phyloP scores from a whole-genome alignment of 2,329 filamentous ascomycete species.

The Penicillium griseofulvum region DNA sequence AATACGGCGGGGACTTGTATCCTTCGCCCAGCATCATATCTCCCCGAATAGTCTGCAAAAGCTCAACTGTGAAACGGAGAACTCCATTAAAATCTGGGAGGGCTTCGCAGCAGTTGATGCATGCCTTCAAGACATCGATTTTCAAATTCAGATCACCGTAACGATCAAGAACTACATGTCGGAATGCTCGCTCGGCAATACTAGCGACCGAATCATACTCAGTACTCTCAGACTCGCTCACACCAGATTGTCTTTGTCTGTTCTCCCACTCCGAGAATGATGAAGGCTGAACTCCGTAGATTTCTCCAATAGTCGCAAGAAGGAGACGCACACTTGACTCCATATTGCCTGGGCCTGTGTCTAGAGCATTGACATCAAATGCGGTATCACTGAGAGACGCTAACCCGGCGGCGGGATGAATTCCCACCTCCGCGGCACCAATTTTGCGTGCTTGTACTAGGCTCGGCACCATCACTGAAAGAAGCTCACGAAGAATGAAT shows the following conservation, averaged over 20 bases:
- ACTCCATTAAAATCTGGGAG: conserved; percentile 88
- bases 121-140: conserved; percentile 80
- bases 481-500: conserved; percentile 80
- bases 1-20: conserved; percentile 66
- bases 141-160: conserved; percentile 82
- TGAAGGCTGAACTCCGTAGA: conserved; percentile 42
- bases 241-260: conserved; percentile 20
- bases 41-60: conserved; percentile 73
- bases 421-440: conserved; percentile 91
- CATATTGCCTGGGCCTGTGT: conserved; percentile 43
- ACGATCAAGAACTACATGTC: conserved; percentile 45
- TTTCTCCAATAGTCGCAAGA: conserved; percentile 39
- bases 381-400: conserved; percentile 63
- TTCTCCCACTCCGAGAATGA: conserved; percentile 36
- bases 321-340: conserved; percentile 41
- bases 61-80: conserved; percentile 78
- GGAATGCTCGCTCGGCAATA: conserved; percentile 47
- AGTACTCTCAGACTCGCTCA: conserved; percentile 12
- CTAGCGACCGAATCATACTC: conserved; percentile 38
- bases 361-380: conserved; percentile 45
- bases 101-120: conserved; percentile 90
- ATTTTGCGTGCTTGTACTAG: conserved; percentile 87
- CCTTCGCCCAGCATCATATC: conserved; percentile 70
- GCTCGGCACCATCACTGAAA: conserved; percentile 77
- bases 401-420: conserved; percentile 87